Evolutionary conservation across 1,284 basidiomycete genomes (phyloP), one percentile per base, ranked within the genome.

Genomic region (Puccinia polysora): DNA sequence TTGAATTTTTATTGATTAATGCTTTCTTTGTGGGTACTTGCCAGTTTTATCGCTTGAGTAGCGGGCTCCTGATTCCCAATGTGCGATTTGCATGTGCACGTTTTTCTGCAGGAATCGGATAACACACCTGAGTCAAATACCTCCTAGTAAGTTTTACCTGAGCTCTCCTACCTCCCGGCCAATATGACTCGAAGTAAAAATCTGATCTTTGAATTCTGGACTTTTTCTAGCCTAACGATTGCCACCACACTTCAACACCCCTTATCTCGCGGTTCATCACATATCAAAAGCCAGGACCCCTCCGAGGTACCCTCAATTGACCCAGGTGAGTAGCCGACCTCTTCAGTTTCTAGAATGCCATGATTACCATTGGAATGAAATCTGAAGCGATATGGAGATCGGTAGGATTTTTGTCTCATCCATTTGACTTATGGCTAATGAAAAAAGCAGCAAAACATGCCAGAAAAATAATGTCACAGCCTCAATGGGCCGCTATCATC

Each of bases 361-460:
- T 15, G 14, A 20, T 14, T 23, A 52, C 4, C 23, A 25, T 67
- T 18, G 2, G n/a, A 7, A 20, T 18, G 15, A n/a, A 25, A 28
- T 18, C 34, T 60, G 25, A 59, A 8, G 30, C 20, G 20, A n/a
- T 30, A 23, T 4, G 12, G 32, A 4, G 15, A 15, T 34, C 14
- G 12, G 10, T 5, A 70, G 67, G 30, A 18, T 70, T 59, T 47
- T 45, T 71, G 23, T 52, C 30, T 3, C 59, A 71, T 36, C 69
- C 69, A 23, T 71, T 64, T 36, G 69, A 71, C 45, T 20, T 50
- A 10, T 71, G 69, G 69, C 38, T 71, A 36, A 49, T 71, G 45
- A 49, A 40, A 15, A 23, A 71, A 50, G 58, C 69, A 0, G 49
- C 52, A 20, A 63, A 62, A 45, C 59, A 71, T 62, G 43, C 69